Evolutionary conservation across 768 basidiomycete species (phyloP), one percentile per base, ranked within the genome.

Genomic region (Russula earlei): DNA sequence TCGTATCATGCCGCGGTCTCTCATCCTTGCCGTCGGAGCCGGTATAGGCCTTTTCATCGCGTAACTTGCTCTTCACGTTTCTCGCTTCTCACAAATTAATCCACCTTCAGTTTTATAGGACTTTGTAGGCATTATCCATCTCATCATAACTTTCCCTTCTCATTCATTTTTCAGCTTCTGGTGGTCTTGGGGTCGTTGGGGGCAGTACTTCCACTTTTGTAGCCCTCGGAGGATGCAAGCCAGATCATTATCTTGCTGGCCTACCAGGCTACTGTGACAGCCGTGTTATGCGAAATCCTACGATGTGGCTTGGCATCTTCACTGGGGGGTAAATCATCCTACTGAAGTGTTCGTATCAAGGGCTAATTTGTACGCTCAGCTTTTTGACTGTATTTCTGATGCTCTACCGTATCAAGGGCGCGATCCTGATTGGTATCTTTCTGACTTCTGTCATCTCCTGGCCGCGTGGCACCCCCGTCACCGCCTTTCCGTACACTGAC

Each of bases 31-130:
- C 2, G 87, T 91, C 11, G 91, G 90, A 41, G 81, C 87, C 36
- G 91, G 90, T 55, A 91, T 93, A 64, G 91, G 91, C 57, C 69
- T 93, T 17, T 93, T 88, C 70, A 88, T 93, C 61, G 88, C 89
- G 29, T 34, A 50, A 33, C 25, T 34, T 49, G 15, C n/a, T 27
- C 58, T 55, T 31, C 50, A 49, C 10, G 34, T 58, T 42, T 22
- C 45, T 44, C 33, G 0, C 20, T 19, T 46, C 45, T 22, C 25
- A 12, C 15, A 14, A 1, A 15, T n/a, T 47, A 40, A 49, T 36
- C 11, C 8, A 0, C 48, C 47, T 57, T 61, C 66, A 84, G 83
- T 20, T 85, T 90, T 62, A 84, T 91, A 42, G 87, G 88, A 44
- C 70, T 90, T 53, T 82, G 84, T 85, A 67, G 62, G 75, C 34